Conservation (phyloP, 2,329 filamentous ascomycete species). For the Thermothelomyces thermophilus region DNA sequence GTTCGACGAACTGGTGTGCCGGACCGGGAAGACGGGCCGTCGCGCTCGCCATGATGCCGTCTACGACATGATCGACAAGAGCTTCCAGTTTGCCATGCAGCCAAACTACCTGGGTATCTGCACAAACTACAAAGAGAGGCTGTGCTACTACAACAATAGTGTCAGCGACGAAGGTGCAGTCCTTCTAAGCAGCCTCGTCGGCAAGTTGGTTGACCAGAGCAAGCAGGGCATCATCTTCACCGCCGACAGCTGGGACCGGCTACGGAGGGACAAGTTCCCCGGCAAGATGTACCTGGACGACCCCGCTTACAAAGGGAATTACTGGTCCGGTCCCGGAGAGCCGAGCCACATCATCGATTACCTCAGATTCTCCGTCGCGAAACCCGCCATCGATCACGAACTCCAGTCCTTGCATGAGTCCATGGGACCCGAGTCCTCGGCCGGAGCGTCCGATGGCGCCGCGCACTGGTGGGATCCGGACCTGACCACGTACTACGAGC, state of each 20-base stretch:
- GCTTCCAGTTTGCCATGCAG: constrained; percentile 53
- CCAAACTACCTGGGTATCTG: constrained; percentile 54
- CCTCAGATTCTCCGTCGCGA: constrained; percentile 50
- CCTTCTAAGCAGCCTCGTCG: constrained; percentile 45
- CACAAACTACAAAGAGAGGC: constrained; percentile 57
- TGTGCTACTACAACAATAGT: constrained; percentile 53
- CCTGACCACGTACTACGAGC: constrained; percentile 29
- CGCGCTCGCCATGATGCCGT: constrained; percentile 25
- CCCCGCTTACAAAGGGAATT: constrained; percentile 40
- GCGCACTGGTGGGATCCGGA: constrained; percentile 34
- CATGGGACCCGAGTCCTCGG: constrained; percentile 12
- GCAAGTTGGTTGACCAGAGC: constrained; percentile 50
- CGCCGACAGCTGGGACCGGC: constrained; percentile 33
- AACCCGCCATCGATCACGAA: constrained; percentile 34
- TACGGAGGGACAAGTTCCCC: constrained; percentile 29
- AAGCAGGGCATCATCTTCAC: constrained; percentile 50
- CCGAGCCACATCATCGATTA: constrained; percentile 54
- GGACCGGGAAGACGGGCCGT: constrained; percentile 3
- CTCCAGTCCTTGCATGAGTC: constrained; percentile 30
- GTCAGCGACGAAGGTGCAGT: constrained; percentile 41
- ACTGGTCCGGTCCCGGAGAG: constrained; percentile 25
- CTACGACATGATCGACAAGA: constrained; percentile 43
- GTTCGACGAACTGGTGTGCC: constrained; percentile 38
- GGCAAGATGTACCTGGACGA: constrained; percentile 25
- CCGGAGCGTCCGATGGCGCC: constrained; percentile 1